Conservation (phyloP, 2,329 filamentous ascomycete genomes). For the Xylariaceae sp. region DNA sequence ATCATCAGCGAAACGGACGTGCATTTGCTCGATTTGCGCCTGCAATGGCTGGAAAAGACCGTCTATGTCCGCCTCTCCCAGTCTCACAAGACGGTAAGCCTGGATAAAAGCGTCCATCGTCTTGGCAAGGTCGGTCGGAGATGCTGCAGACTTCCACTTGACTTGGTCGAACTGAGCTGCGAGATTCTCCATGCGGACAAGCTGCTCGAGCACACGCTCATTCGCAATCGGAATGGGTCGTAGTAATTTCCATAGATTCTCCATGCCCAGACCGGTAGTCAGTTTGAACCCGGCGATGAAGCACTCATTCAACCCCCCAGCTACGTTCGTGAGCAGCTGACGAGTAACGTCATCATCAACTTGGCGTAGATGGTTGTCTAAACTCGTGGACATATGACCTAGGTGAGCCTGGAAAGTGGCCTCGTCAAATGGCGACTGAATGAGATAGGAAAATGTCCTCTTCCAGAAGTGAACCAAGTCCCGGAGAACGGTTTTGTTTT, state of each 20-base stretch:
- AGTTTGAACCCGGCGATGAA: constrained; percentile 69
- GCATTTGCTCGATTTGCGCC: constrained; percentile 48
- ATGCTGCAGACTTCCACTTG: constrained; percentile 52
- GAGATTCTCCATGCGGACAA: constrained; percentile 49
- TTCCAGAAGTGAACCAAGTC: constrained; percentile 50
- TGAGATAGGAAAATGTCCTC: constrained; percentile 47
- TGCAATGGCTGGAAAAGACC: constrained; percentile 46
- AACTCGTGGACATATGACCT: constrained; percentile 42
- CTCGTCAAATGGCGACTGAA: constrained; percentile 49
- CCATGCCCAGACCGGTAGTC: constrained; percentile 73
- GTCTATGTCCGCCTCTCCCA: constrained; percentile 38
- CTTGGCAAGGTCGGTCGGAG: constrained; percentile 47
- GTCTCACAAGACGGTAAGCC: constrained; percentile 52
- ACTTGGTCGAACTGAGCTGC: constrained; percentile 56
- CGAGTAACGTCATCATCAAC: constrained; percentile 27
- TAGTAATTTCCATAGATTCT: constrained; percentile 68
- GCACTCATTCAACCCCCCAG: constrained; percentile 43
- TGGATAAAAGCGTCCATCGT: constrained; percentile 51
- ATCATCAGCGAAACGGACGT: constrained; percentile 41
- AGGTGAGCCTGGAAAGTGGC: constrained; percentile 60
- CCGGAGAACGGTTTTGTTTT: constrained; percentile 34
- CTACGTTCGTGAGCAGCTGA: constrained; percentile 38
- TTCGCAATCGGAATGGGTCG: constrained; percentile 56
- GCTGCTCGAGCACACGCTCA: constrained; percentile 40
- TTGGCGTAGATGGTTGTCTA: constrained; percentile 34